phyloP scores from a whole-genome alignment of 192 early-diverging fungal species.

The Coemansia sp. region DNA sequence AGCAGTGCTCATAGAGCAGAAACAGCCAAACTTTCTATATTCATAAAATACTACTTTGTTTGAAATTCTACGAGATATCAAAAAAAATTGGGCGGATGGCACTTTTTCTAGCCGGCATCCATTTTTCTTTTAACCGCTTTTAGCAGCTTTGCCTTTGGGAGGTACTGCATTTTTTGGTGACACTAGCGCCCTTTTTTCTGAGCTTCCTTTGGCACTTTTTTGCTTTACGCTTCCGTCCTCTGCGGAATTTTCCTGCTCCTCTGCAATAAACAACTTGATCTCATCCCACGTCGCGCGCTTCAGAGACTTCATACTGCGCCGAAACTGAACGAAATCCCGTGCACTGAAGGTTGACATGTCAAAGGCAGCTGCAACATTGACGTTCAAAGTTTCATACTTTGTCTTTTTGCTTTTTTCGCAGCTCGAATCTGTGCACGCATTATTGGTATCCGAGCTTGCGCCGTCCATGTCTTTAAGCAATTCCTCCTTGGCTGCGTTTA shows the following conservation, averaged over 20 bases:
- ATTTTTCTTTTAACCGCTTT: background rate
- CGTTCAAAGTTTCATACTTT: background rate
- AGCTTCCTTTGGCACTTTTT: background rate
- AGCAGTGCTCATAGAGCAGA: background rate
- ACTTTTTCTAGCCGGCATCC: background rate
- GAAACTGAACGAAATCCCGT: constrained; percentile 25
- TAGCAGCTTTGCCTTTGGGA: constrained; percentile 2
- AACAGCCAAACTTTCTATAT: background rate
- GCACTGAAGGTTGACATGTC: constrained; percentile 37
- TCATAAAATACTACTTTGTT: background rate
- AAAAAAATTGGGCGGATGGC: background rate
- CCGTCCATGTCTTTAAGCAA: constrained; percentile 26
- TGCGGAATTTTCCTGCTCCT: constrained; percentile 15
- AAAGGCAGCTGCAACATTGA: constrained; percentile 42
- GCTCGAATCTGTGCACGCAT: background rate
- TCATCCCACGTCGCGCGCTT: constrained; percentile 30
- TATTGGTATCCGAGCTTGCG: constrained; percentile 4
- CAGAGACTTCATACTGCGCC: constrained; percentile 10
- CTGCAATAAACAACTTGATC: constrained; percentile 35
- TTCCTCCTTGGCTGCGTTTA: constrained; percentile 19
- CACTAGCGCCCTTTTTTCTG: background rate
- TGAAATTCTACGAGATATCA: background rate
- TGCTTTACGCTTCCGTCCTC: background rate
- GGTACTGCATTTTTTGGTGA: background rate
- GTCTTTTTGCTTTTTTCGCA: background rate